Conservation (phyloP, 306 rosid genomes). For the Malus orientalis region DNA sequence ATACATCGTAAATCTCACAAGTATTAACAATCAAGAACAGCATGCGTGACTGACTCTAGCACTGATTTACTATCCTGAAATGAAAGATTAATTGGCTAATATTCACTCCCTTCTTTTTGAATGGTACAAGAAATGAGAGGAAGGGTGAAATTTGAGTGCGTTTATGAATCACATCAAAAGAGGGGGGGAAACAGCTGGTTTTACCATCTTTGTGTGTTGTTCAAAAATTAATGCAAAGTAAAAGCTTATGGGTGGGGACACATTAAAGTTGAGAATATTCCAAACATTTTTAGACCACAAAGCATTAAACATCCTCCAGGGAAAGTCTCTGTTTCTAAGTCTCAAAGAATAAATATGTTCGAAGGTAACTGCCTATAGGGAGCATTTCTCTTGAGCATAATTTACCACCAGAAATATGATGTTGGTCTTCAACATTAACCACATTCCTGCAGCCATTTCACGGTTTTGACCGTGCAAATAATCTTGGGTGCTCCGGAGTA, state of each 20-base stretch:
- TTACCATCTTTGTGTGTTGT: neutral
- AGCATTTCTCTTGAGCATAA: conserved; percentile 3
- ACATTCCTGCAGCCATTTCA: conserved; percentile 22
- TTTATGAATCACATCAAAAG: neutral
- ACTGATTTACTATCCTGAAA: neutral
- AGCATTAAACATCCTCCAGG: neutral
- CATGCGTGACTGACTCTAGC: no score
- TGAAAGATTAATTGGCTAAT: neutral
- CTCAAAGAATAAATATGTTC: no score
- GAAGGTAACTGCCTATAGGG: no score
- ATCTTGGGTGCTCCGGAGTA: no score
- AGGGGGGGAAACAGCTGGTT: neutral
- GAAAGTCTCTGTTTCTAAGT: no score
- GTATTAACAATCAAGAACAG: no score
- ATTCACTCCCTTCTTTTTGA: neutral
- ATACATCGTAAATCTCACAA: neutral
- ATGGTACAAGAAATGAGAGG: neutral
- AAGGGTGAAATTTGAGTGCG: neutral
- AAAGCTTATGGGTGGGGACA: neutral
- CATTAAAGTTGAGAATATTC: conserved; percentile 3
- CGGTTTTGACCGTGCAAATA: conserved; percentile 28
- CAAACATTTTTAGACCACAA: neutral
- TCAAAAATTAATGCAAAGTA: neutral
- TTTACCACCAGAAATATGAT: neutral
- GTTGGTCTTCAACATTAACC: conserved; percentile 23